Evolutionary conservation across 2,329 filamentous ascomycete species (phyloP).

Genomic region (Xylaria sp.): DNA sequence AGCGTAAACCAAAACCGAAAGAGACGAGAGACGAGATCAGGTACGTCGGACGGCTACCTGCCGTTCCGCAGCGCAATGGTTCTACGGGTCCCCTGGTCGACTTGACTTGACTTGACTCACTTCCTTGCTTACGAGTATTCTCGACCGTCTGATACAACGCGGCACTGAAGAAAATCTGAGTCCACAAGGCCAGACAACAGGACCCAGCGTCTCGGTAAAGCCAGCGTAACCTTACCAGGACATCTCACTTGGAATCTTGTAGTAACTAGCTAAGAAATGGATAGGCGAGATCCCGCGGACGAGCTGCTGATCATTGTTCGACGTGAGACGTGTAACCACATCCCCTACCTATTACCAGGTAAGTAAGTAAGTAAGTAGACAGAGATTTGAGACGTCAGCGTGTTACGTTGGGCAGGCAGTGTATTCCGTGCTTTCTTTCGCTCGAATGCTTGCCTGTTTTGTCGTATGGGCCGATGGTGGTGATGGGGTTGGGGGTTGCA

Average conservation of each 20-base stretch:
- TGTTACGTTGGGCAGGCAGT: slow-evolving; percentile 10
- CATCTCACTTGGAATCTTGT: too few relatives aligned
- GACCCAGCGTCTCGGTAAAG: slow-evolving; percentile 18
- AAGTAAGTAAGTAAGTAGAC: too few relatives aligned
- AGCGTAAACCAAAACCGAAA: background rate
- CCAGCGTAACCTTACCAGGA: slow-evolving; percentile 7
- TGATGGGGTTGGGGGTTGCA: background rate
- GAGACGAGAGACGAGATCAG: slow-evolving; percentile 33
- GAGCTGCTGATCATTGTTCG: slow-evolving; percentile 1
- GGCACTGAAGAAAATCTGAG: slow-evolving; percentile 8
- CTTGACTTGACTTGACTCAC: background rate
- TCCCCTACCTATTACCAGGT: too few relatives aligned
- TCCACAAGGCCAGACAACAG: slow-evolving; percentile 14
- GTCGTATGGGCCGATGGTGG: slow-evolving; percentile 7
- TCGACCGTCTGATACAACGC: background rate
- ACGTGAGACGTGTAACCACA: slow-evolving; percentile 5
- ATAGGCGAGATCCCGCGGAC: slow-evolving; percentile 11
- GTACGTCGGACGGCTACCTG: slow-evolving; percentile 31
- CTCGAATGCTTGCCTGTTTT: slow-evolving; percentile 9
- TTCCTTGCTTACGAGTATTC: too few relatives aligned
- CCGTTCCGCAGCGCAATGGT: slow-evolving; percentile 16
- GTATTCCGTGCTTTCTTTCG: background rate
- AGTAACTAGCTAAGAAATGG: too few relatives aligned
- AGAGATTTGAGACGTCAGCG: slow-evolving; percentile 5
- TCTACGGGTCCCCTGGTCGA: slow-evolving; percentile 3